Evolutionary conservation across 495 filamentous ascomycete species (phyloP).

Genomic region (Beverwykella pulmonaria): DNA sequence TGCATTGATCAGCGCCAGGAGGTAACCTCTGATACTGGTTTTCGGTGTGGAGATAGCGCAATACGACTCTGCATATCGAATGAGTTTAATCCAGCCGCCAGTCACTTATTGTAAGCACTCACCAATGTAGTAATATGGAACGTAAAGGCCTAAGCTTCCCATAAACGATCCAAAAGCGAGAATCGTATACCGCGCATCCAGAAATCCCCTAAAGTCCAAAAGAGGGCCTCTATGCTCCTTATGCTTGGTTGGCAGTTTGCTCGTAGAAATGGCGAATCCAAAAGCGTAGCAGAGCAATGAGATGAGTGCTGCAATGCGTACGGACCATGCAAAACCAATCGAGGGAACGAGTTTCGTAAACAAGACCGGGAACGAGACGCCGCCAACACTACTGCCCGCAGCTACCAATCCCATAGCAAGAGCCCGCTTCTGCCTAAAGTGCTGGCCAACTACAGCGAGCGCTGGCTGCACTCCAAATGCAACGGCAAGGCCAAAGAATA

Average conservation of each 20-base stretch:
- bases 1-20: conserved; percentile 12
- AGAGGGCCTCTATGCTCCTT: no score
- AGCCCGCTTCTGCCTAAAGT: conserved; percentile 7
- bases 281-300: conserved; percentile 13
- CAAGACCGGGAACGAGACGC: conserved; percentile 17
- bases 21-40: not conserved
- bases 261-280: conserved; percentile 10
- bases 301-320: conserved; percentile 17
- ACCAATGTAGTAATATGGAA: conserved; percentile 19
- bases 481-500: conserved; percentile 13
- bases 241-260: not conserved
- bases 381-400: not conserved
- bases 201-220: conserved; percentile 20
- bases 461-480: conserved; percentile 22
- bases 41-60: no score
- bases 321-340: conserved; percentile 16
- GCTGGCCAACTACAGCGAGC: conserved; percentile 18
- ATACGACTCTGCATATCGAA: conserved; percentile 4
- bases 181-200: conserved; percentile 6
- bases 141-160: conserved; percentile 6
- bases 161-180: not conserved
- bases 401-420: conserved; percentile 17
- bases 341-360: not conserved
- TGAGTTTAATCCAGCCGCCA: no score
- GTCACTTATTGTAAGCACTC: no score